Percentiles rank a stretch among this genome's conserved stretches.
These are phyloP conservation scores for Trametes cingulata DNA, from an alignment of 768 basidiomycete species.

Conservation along the genomic window DNA sequence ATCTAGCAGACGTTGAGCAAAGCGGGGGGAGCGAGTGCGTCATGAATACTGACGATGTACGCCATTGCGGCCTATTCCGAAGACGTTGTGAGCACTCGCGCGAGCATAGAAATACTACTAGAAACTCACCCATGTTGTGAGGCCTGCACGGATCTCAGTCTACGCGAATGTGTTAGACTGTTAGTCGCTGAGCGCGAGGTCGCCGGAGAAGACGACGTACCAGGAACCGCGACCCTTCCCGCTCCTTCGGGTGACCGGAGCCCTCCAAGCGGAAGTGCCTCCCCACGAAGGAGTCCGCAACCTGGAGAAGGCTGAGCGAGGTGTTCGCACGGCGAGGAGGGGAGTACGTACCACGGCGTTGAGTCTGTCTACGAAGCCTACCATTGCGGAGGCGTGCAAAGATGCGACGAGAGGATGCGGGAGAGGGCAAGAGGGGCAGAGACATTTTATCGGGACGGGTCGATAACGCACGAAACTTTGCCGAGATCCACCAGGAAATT, in stretches of 20 bases:
- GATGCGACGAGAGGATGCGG: too few species aligned
- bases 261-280: conserved; percentile 35
- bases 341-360: conserved; percentile 16
- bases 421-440: too few species aligned
- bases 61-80: conserved; percentile 70
- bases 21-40: background rate
- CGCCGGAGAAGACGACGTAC: conserved; percentile 22
- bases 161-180: too few species aligned
- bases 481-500: too few species aligned
- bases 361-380: conserved; percentile 16
- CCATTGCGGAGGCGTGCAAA: conserved; percentile 13
- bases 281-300: conserved; percentile 33
- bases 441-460: too few species aligned
- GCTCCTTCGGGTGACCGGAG: conserved; percentile 31
- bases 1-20: conserved; percentile 46
- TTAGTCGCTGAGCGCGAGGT: background rate
- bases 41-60: conserved; percentile 59
- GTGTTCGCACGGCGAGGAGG: background rate
- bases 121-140: conserved; percentile 75
- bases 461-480: too few species aligned
- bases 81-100: too few species aligned
- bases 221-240: conserved; percentile 33
- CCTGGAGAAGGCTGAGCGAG: conserved; percentile 6
- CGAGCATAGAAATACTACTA: background rate
- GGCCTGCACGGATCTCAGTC: conserved; percentile 77